A percentile compares a stretch with the other conserved stretches of the same genome.
These are phyloP conservation scores for Elaeis oleifera DNA, from an alignment of 202 grass and related monocot species.

Conservation along the genomic window DNA sequence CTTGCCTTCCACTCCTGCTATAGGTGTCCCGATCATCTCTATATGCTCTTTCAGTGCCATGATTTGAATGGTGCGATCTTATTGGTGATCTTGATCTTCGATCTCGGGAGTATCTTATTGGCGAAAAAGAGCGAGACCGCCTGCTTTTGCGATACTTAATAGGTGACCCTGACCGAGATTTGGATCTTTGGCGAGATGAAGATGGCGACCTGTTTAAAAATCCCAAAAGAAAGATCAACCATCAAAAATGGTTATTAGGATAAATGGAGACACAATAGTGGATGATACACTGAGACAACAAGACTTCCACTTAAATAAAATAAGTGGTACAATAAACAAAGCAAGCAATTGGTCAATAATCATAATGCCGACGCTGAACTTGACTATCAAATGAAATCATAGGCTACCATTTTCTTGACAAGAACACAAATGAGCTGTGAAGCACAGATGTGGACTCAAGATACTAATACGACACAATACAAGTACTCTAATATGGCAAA, in stretches of 20 bases:
- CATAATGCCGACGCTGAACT: too few species aligned
- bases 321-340: too few species aligned
- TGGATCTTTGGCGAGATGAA: slow-evolving; percentile 42
- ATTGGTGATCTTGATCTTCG: slow-evolving; percentile 62
- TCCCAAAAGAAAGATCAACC: slow-evolving; percentile 3
- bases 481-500: too few species aligned
- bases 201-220: slow-evolving; percentile 64
- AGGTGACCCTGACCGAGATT: slow-evolving; percentile 82
- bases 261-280: too few species aligned
- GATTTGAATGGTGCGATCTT: slow-evolving; percentile 48
- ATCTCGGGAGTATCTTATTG: slow-evolving; percentile 44
- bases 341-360: too few species aligned
- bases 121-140: slow-evolving; percentile 57
- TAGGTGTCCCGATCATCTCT: slow-evolving; percentile 63
- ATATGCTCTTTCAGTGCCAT: slow-evolving; percentile 42
- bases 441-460: too few species aligned
- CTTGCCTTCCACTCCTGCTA: slow-evolving; percentile 39
- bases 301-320: too few species aligned
- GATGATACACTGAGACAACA: too few species aligned
- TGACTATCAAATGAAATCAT: too few species aligned
- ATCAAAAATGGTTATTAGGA: background rate
- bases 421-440: too few species aligned
- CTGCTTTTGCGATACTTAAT: slow-evolving; percentile 71
- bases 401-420: too few species aligned
- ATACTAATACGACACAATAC: too few species aligned